Percentiles rank a stretch among this genome's conserved stretches.
Conservation (phyloP, 108 stramenopile genomes). For the Cyclotella choctawhatcheeana region DNA sequence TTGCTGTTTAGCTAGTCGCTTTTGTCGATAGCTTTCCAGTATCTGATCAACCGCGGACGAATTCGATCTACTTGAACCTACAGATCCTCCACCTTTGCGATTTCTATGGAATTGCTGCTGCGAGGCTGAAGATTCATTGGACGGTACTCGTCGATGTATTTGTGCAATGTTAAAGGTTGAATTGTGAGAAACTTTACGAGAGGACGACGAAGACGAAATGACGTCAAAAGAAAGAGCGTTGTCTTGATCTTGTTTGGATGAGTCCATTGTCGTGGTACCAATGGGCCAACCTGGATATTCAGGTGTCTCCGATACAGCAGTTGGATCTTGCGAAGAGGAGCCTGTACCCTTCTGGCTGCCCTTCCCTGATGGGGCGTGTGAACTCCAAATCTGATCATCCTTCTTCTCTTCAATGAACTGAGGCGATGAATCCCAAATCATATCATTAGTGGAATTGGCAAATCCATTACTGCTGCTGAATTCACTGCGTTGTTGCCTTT, state of each 20-base stretch:
- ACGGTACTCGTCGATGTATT: conserved; percentile 17
- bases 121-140: conserved; percentile 20
- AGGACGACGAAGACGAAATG: neutral
- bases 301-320: neutral
- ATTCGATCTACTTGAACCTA: conserved; percentile 35
- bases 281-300: too few species aligned
- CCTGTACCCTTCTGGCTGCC: neutral
- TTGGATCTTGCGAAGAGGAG: neutral
- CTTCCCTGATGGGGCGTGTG: neutral
- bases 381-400: neutral
- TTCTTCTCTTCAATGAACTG: conserved; percentile 14
- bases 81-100: conserved; percentile 6
- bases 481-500: neutral
- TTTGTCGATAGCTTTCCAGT: conserved; percentile 46
- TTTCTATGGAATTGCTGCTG: conserved; percentile 11
- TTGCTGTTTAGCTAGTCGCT: conserved; percentile 31
- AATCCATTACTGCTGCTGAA: neutral
- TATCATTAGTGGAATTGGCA: neutral
- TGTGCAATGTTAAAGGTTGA: neutral
- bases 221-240: too few species aligned
- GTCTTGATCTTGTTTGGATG: too few species aligned
- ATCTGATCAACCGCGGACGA: conserved; percentile 51
- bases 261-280: too few species aligned
- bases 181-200: neutral
- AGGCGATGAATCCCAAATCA: neutral